These are phyloP conservation scores for Saccharomyces hybrid DNA, from an alignment of 1,139 yeast species.

Conservation along the genomic window DNA sequence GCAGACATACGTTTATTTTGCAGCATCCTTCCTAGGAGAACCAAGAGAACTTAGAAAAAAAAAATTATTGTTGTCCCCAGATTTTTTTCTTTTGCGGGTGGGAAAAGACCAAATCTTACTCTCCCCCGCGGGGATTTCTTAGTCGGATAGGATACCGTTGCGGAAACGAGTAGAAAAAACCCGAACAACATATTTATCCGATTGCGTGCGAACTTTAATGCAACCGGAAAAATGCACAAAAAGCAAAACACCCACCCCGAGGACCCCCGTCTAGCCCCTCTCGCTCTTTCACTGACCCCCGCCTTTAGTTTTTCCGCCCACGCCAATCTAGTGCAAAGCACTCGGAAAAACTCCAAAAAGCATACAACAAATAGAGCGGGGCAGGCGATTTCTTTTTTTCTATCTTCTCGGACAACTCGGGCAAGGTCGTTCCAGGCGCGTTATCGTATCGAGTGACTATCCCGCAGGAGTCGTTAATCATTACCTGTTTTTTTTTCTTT, in stretches of 20 bases:
- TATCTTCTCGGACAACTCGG: background rate
- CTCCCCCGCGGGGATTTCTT: background rate
- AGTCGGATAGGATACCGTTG: background rate
- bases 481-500: too few species aligned
- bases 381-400: background rate
- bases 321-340: background rate
- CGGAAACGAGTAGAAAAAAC: background rate
- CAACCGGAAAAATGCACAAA: background rate
- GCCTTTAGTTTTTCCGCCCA: background rate
- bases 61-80: background rate
- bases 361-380: background rate
- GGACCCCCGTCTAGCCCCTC: background rate
- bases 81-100: background rate
- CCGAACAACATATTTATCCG: background rate
- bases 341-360: background rate
- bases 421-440: too few species aligned
- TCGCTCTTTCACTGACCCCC: background rate
- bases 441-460: too few species aligned
- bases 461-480: too few species aligned
- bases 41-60: background rate
- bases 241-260: background rate
- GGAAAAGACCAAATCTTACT: background rate
- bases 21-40: background rate
- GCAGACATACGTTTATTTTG: background rate
- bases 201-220: background rate